phyloP scores from a whole-genome alignment of 2,329 filamentous ascomycete genomes.

The Talaromyces sp. region DNA sequence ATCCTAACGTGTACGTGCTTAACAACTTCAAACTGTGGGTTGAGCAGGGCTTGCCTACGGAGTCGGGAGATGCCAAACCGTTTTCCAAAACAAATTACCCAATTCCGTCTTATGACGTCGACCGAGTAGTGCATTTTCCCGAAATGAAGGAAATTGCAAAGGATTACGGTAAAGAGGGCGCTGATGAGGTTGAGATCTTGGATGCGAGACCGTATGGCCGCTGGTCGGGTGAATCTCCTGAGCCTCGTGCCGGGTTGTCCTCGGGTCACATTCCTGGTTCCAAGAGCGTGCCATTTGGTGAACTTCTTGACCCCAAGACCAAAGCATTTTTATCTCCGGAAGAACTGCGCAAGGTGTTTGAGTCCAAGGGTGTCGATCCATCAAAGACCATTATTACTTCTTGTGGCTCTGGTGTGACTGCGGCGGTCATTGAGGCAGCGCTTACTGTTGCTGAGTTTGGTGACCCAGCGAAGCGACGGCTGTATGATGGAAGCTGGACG shows the following conservation, averaged over 20 bases:
- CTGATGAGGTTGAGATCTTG: constrained; percentile 79
- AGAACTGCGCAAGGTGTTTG: constrained; percentile 71
- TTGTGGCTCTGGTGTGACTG: constrained; percentile 93
- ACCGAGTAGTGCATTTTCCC: constrained; percentile 74
- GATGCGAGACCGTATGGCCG: constrained; percentile 79
- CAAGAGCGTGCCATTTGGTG: constrained; percentile 74
- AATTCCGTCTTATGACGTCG: constrained; percentile 56
- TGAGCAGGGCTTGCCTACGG: constrained; percentile 74
- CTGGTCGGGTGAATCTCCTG: constrained; percentile 77
- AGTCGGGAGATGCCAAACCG: constrained; percentile 59
- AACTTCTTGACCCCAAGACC: constrained; percentile 75
- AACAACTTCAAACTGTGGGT: constrained; percentile 98
- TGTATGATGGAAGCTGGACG: constrained; percentile 99
- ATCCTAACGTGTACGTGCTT: constrained; percentile 79
- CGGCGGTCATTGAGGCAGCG: constrained; percentile 84
- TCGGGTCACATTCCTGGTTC: constrained; percentile 92
- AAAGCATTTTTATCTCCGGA: constrained; percentile 74
- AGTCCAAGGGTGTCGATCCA: constrained; percentile 74
- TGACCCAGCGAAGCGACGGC: constrained; percentile 61
- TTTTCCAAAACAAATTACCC: constrained; percentile 46
- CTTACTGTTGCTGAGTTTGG: constrained; percentile 75
- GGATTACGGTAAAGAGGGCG: constrained; percentile 76
- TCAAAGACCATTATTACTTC: constrained; percentile 77
- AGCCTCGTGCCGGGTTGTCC: constrained; percentile 79
- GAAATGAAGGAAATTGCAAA: constrained; percentile 71